A percentile compares a stretch with the other conserved stretches of the same genome.
phyloP scores from a whole-genome alignment of 2,329 filamentous ascomycete genomes.

The Nakataea oryzae region DNA sequence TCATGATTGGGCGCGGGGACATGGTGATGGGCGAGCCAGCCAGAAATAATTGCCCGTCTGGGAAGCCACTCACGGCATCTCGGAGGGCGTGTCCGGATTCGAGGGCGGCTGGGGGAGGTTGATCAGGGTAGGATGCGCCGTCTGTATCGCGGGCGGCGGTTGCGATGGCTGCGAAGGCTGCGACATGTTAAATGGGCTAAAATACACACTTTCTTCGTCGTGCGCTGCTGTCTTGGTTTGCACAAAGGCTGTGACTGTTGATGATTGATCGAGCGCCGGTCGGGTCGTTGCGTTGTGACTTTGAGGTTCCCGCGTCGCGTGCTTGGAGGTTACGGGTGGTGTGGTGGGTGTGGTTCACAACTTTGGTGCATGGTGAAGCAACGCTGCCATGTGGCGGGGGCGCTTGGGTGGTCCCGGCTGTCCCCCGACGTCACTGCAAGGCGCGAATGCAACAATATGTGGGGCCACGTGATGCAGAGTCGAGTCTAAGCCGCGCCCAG shows the following conservation, averaged over 20 bases:
- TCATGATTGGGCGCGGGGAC: neutral
- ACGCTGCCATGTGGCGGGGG: neutral
- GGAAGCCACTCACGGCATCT: conserved; percentile 63
- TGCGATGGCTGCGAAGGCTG: conserved; percentile 12
- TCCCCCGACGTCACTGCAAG: neutral
- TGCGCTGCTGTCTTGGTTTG: neutral
- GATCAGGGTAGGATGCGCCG: conserved; percentile 56
- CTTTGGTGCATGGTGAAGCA: neutral
- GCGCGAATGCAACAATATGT: no score
- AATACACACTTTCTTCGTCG: neutral
- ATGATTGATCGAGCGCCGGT: neutral
- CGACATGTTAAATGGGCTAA: conserved; percentile 13
- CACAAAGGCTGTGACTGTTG: neutral
- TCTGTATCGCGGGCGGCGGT: conserved; percentile 14
- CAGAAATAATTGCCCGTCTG: conserved; percentile 1
- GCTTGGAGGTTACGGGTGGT: neutral
- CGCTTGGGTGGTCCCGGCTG: neutral
- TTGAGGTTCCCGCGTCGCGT: neutral
- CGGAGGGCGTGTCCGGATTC: conserved; percentile 76
- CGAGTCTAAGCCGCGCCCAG: no score
- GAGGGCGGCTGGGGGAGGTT: conserved; percentile 76
- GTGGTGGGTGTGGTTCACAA: neutral
- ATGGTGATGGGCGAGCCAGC: conserved; percentile 7
- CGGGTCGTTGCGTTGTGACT: neutral
- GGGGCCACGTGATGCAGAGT: neutral